phyloP scores from a whole-genome alignment of 164 flowering plant species.

The Brasenia schreberi region DNA sequence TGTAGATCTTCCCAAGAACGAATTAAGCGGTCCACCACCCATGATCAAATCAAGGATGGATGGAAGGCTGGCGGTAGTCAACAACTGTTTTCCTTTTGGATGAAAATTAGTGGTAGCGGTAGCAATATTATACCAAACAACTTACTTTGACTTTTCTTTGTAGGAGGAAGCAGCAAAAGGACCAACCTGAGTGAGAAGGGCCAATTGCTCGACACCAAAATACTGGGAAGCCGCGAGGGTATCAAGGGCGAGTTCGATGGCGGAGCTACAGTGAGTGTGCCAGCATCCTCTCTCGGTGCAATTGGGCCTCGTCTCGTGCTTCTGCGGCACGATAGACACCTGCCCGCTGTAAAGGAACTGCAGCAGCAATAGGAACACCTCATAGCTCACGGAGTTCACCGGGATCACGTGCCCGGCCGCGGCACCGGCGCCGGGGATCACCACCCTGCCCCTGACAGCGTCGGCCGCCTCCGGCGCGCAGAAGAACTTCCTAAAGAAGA shows the following conservation, averaged over 20 bases:
- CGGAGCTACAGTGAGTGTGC: slow-evolving; percentile 99
- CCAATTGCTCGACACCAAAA: slow-evolving; percentile 95
- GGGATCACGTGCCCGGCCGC: slow-evolving; percentile 45
- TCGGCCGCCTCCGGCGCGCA: slow-evolving; percentile 25
- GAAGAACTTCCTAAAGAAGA: slow-evolving; percentile 88
- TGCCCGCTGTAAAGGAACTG: slow-evolving; percentile 96
- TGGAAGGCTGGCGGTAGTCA: too few species aligned
- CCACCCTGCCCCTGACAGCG: slow-evolving; percentile 19
- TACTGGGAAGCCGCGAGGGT: slow-evolving; percentile 90
- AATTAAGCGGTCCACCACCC: too few species aligned
- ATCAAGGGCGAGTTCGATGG: slow-evolving; percentile 97
- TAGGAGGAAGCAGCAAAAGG: too few species aligned
- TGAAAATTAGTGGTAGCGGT: too few species aligned
- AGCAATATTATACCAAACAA: too few species aligned
- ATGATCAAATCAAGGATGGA: too few species aligned
- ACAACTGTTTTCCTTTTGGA: too few species aligned
- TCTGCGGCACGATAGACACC: slow-evolving; percentile 89
- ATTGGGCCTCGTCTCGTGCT: slow-evolving; percentile 91
- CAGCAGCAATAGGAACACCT: slow-evolving; percentile 77
- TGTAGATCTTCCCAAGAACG: too few species aligned
- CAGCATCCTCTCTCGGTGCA: slow-evolving; percentile 93
- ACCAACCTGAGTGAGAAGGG: slow-evolving; percentile 69
- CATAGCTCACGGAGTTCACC: slow-evolving; percentile 93
- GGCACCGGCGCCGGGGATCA: neutral
- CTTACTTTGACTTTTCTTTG: too few species aligned